These are phyloP conservation scores for Nemania sp. DNA, from an alignment of 2,329 filamentous ascomycete species.

Conservation along the genomic window DNA sequence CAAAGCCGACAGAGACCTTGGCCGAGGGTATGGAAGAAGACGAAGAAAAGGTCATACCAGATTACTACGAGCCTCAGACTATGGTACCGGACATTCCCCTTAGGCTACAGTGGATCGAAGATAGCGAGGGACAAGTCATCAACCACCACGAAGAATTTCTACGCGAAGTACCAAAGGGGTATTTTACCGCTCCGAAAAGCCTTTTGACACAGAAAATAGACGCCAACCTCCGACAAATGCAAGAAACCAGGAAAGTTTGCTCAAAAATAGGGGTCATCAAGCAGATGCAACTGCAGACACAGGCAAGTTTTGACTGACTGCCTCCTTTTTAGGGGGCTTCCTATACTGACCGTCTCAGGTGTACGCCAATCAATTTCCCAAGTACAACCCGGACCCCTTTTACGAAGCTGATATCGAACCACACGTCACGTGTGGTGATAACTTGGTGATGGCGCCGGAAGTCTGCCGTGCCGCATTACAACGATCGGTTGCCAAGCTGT, in stretches of 20 bases:
- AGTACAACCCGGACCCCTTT: conserved; percentile 90
- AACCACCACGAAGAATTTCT: conserved; percentile 87
- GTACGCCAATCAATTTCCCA: conserved; percentile 97
- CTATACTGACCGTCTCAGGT: conserved; percentile 58
- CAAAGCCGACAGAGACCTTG: conserved; percentile 69
- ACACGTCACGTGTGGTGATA: conserved; percentile 87
- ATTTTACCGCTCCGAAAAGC: conserved; percentile 76
- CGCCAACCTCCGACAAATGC: conserved; percentile 89
- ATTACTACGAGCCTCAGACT: conserved; percentile 90
- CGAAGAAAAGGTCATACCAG: conserved; percentile 81
- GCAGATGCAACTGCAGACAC: conserved; percentile 98
- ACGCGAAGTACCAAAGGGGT: conserved; percentile 71
- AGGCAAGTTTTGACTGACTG: conserved; percentile 58
- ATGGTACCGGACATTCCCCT: conserved; percentile 82
- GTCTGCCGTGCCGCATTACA: conserved; percentile 83
- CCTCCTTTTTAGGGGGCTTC: not conserved
- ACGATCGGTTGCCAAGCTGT: conserved; percentile 89
- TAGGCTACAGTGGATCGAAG: conserved; percentile 84
- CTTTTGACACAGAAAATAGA: conserved; percentile 79
- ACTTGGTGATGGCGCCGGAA: conserved; percentile 82
- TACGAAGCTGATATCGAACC: conserved; percentile 82
- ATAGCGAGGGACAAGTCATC: conserved; percentile 84
- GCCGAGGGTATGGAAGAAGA: conserved; percentile 95
- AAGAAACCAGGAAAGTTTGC: conserved; percentile 93
- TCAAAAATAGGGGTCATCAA: conserved; percentile 98